A percentile compares a stretch with the other conserved stretches of the same genome.
Evolutionary conservation across 2,329 filamentous ascomycete genomes (phyloP).

Genomic region (Cladosporium sp.): DNA sequence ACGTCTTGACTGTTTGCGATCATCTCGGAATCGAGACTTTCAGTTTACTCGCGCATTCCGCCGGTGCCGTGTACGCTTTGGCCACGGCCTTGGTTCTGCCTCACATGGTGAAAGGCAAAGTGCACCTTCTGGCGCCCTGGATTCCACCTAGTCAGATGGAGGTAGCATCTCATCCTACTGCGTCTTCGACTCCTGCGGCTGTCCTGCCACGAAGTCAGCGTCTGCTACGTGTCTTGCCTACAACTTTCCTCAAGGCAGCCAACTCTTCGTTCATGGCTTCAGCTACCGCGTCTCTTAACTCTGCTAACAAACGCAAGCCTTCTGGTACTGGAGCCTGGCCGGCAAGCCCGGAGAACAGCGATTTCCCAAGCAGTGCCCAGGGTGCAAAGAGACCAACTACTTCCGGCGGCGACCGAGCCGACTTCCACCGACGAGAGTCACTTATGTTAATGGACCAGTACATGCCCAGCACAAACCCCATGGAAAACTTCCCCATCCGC

Average conservation of each 20-base stretch:
- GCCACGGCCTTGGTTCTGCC: slow-evolving; percentile 94
- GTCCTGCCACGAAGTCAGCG: slow-evolving; percentile 88
- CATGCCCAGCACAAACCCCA: slow-evolving; percentile 34
- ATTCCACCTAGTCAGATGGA: slow-evolving; percentile 94
- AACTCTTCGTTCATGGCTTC: slow-evolving; percentile 95
- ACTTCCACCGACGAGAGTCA: slow-evolving; percentile 38
- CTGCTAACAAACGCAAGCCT: slow-evolving; percentile 25
- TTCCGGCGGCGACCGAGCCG: slow-evolving; percentile 21
- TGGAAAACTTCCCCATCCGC: slow-evolving; percentile 27
- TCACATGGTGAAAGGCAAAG: slow-evolving; percentile 87
- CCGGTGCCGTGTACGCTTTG: slow-evolving; percentile 94
- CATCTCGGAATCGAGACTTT: slow-evolving; percentile 90
- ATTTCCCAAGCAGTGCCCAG: slow-evolving; percentile 13
- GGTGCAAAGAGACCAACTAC: slow-evolving; percentile 15
- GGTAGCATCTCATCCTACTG: slow-evolving; percentile 50
- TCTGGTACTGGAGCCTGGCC: slow-evolving; percentile 9
- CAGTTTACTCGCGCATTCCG: slow-evolving; percentile 91
- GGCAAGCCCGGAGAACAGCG: slow-evolving; percentile 15
- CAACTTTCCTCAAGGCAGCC: slow-evolving; percentile 84
- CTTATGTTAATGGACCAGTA: slow-evolving; percentile 48
- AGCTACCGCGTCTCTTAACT: slow-evolving; percentile 39
- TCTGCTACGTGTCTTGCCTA: slow-evolving; percentile 83
- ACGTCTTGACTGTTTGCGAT: slow-evolving; percentile 92
- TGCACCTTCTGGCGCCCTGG: slow-evolving; percentile 93
- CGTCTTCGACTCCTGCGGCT: slow-evolving; percentile 64